Evolutionary conservation across 371 early-diverging fungal genomes (phyloP), one percentile per base, ranked within the genome.

Genomic region (Rhizopus microsporus): DNA sequence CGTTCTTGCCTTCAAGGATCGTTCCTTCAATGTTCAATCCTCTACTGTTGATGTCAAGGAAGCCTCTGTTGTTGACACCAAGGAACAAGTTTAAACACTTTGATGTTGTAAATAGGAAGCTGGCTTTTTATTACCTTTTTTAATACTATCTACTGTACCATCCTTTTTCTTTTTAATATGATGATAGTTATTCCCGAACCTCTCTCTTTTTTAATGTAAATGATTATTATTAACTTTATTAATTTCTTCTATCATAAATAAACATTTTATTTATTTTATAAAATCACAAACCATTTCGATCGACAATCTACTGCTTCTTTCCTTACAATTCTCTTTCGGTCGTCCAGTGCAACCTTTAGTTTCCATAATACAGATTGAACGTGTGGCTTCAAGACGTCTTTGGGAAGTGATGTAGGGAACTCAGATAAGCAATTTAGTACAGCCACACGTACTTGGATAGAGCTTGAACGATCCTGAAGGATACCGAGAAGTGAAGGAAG

Each of bases 301-400:
- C 94, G 71, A 44, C 93, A 89, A 54, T 90, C 87, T 4, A 91
- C 94, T 0, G 95, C 98, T 63, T 91, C 92, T 52, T 83, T 82
- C 62, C 98, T 74, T 13, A 98, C 97, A 32, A 87, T 51, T 34
- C 96, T 83, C 77, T 96, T 96, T 31, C 71, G 86, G 62, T 98
- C 98, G 67, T 96, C 96, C 59, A 95, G 63, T 0, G 85, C 74
- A 29, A 51, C 62, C 13, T 73, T 78, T 23, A 95, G 70, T 30
- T 87, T 86, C 17, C 72, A 68, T 4, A 92, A 54, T 0, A 95
- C 87, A 38, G 61, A 71, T 7, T 61, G 58, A 62, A 86, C 86
- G 56, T 85, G 81, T 0, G 93, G 87, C 17, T 72, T 69, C 15
- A 94, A 63, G 0, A 76, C 77, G 8, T 86, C 72, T 57, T 78